Evolutionary conservation across 768 basidiomycete species (phyloP), one percentile per base, ranked within the genome.

Genomic region (Astraeus odoratus): DNA sequence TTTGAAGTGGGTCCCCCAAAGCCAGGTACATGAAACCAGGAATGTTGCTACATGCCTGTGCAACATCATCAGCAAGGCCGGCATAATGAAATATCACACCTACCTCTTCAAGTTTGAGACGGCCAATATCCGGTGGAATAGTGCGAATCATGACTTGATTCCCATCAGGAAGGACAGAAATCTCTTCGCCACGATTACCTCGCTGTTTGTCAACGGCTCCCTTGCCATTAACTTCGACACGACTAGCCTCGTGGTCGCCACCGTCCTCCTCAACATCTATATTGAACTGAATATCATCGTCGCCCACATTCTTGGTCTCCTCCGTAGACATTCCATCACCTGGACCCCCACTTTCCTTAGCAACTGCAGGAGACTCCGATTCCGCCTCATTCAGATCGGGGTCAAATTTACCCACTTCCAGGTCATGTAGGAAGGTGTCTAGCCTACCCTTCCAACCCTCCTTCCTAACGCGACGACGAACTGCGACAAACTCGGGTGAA

Each of bases 91-190:
- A n/a, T 2, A 47, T 35, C 43, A 42, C 37, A 10, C 24, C 2
- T 24, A 94, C 92, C 66, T 90, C 87, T 70, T 97, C 93, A 27
- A 97, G 73, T 57, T 90, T 92, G 39, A 85, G 68, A 26, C 93
- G 81, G 24, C 88, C 87, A 55, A 93, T 92, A 52, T 92, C 88
- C 20, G 93, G 92, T 38, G 92, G 92, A 51, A 96, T 92, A 15
- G 91, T 93, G 48, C 92, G 81, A 58, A 96, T 93, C 80, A 94
- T 92, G 44, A 96, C 82, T 58, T 96, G 86, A 54, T 88, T 89
- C 19, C 86, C 88, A 55, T 91, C 87, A 13, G 85, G 78, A 33
- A 72, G 67, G 19, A 77, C 81, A 45, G 79, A 77, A 47, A 77
- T 63, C 58, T 92, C 89, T 58, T 90, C 83, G 6, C 78, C 82